Conservation (phyloP, 768 basidiomycete genomes). For the Trametopsis cervina region DNA sequence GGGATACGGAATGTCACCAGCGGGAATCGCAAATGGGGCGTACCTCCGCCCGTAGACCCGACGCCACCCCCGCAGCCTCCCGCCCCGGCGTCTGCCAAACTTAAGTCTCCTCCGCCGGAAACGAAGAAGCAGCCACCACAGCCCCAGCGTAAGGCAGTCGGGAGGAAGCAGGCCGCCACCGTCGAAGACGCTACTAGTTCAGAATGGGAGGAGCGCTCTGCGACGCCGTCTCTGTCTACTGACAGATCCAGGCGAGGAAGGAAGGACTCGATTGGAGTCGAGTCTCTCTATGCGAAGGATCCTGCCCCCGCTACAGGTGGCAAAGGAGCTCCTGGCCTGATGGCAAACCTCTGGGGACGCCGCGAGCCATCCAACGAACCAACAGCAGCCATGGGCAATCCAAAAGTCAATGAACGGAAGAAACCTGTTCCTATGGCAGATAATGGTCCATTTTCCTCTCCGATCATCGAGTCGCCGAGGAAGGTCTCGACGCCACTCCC, state of each 20-base stretch:
- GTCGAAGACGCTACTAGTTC: background rate
- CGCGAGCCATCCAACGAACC: background rate
- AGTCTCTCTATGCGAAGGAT: background rate
- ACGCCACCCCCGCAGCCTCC: background rate
- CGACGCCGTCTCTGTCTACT: background rate
- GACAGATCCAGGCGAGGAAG: background rate
- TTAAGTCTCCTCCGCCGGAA: background rate
- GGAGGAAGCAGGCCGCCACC: background rate
- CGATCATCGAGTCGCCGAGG: background rate
- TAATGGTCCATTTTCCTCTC: background rate
- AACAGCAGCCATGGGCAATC: too few relatives aligned
- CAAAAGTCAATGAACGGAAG: background rate
- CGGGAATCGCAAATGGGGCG: background rate
- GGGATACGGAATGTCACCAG: slow-evolving; percentile 22
- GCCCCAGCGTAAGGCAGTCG: background rate
- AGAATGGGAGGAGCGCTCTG: background rate
- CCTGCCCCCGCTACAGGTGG: too few relatives aligned
- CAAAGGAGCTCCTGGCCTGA: background rate
- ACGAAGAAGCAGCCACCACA: background rate
- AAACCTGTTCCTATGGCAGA: background rate
- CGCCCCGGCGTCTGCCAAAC: background rate
- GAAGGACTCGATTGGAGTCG: background rate
- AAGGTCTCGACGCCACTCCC: background rate
- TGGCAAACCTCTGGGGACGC: background rate
- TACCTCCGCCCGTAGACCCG: background rate